Evolutionary conservation across 805 yeast species (phyloP).

Genomic region (Ogataea saltuana): DNA sequence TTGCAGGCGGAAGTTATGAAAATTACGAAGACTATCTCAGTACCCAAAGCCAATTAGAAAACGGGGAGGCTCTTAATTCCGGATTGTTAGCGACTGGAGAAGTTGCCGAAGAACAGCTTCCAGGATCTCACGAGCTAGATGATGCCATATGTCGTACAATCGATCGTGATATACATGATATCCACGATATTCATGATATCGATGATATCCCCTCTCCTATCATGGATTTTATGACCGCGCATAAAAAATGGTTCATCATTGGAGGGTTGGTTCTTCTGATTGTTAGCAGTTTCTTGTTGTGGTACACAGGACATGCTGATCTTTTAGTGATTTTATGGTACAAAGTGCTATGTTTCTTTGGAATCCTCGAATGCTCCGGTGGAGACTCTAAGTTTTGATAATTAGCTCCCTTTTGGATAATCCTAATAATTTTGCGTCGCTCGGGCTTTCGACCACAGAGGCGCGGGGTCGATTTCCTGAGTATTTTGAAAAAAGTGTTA

Average conservation of each 20-base stretch:
- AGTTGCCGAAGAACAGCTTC: background rate
- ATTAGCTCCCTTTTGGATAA: background rate
- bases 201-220: conserved; percentile 16
- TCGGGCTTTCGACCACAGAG: background rate
- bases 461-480: background rate
- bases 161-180: conserved; percentile 6
- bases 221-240: conserved; percentile 10
- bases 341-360: conserved; percentile 22
- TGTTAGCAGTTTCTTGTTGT: conserved; percentile 16
- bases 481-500: background rate
- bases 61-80: conserved; percentile 8
- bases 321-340: conserved; percentile 22
- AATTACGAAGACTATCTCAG: conserved; percentile 16
- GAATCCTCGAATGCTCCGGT: conserved; percentile 17
- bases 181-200: conserved; percentile 7
- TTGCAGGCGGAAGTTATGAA: conserved; percentile 7
- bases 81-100: background rate
- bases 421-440: conserved; percentile 4
- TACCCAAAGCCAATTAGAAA: conserved; percentile 12
- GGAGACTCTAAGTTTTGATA: background rate
- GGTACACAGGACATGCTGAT: conserved; percentile 16
- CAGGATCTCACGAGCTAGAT: conserved; percentile 8
- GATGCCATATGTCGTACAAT: conserved; percentile 17
- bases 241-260: conserved; percentile 11
- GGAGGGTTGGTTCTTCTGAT: conserved; percentile 8